A percentile compares a stretch with the other conserved stretches of the same genome.
Conservation (phyloP, 371 early-diverging fungal species). For the Phascolomyces articulosus region DNA sequence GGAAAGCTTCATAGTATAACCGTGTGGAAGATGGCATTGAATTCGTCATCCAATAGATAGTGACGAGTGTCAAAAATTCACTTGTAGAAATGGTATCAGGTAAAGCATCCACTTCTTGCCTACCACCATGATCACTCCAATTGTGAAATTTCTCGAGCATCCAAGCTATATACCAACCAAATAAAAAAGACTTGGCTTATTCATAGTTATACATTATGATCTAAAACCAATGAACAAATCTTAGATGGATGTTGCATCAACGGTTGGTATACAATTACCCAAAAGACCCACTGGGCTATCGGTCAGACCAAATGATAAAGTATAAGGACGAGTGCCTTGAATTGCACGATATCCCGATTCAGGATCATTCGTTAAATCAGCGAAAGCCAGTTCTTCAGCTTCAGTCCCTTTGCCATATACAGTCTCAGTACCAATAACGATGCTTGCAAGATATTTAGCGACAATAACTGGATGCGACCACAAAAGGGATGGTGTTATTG, state of each 20-base stretch:
- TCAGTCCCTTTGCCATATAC: conserved; percentile 25
- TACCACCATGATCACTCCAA: conserved; percentile 52
- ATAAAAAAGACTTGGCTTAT: too few species aligned
- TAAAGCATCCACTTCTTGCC: conserved; percentile 29
- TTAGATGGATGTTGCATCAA: too few species aligned
- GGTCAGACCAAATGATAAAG: conserved; percentile 57
- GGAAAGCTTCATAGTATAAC: conserved; percentile 61
- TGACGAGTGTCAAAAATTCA: conserved; percentile 62
- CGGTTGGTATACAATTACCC: too few species aligned
- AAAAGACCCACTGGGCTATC: conserved; percentile 66
- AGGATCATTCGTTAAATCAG: conserved; percentile 23
- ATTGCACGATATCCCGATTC: conserved; percentile 57
- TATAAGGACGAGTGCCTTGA: conserved; percentile 63
- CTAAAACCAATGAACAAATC: too few species aligned
- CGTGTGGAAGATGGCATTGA: conserved; percentile 66
- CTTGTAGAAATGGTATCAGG: conserved; percentile 46
- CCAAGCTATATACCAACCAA: conserved; percentile 52
- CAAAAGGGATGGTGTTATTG: conserved; percentile 22
- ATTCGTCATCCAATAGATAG: conserved; percentile 67
- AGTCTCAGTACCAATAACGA: conserved; percentile 25
- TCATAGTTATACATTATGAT: too few species aligned
- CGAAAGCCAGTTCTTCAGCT: conserved; percentile 18
- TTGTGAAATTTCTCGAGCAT: conserved; percentile 66
- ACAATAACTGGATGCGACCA: conserved; percentile 28
- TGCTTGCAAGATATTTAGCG: conserved; percentile 29